Conservation (phyloP, 805 yeast genomes). For the Jamesozyma rosinii region DNA sequence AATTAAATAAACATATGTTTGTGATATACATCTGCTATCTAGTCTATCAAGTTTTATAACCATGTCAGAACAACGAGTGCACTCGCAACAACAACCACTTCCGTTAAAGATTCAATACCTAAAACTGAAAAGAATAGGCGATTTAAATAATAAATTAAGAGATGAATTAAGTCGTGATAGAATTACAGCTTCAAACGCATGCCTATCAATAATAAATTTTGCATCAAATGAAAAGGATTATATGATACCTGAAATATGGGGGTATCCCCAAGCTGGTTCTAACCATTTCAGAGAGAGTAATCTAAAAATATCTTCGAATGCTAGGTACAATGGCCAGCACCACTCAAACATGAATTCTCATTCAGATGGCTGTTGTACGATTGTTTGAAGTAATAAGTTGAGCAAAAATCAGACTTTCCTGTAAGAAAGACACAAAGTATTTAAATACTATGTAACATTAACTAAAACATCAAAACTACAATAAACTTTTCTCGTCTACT, state of each 20-base stretch:
- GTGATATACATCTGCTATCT: too few relatives aligned
- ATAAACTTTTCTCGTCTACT: not conserved
- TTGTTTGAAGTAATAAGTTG: slow-evolving; percentile 22
- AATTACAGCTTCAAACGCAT: slow-evolving; percentile 56
- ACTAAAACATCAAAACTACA: not conserved
- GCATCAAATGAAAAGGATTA: slow-evolving; percentile 31
- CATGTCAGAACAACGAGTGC: not conserved
- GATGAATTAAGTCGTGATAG: slow-evolving; percentile 46
- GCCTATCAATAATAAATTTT: slow-evolving; percentile 36
- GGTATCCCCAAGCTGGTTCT: slow-evolving; percentile 31
- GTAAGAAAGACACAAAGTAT: not conserved
- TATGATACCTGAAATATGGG: slow-evolving; percentile 35
- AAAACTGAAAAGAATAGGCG: slow-evolving; percentile 52
- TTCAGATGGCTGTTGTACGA: slow-evolving; percentile 28
- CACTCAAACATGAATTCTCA: not conserved
- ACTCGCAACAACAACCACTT: slow-evolving; percentile 12
- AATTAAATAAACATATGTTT: too few relatives aligned
- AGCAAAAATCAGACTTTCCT: not conserved
- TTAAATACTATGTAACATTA: not conserved
- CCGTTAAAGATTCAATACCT: slow-evolving; percentile 41
- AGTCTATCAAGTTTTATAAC: too few relatives aligned
- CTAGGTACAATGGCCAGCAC: not conserved
- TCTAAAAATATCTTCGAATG: slow-evolving; percentile 2
- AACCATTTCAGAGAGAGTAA: slow-evolving; percentile 32
- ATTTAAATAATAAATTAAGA: slow-evolving; percentile 45